Conservation (phyloP, 805 yeast species). For the Candida succiphila region DNA sequence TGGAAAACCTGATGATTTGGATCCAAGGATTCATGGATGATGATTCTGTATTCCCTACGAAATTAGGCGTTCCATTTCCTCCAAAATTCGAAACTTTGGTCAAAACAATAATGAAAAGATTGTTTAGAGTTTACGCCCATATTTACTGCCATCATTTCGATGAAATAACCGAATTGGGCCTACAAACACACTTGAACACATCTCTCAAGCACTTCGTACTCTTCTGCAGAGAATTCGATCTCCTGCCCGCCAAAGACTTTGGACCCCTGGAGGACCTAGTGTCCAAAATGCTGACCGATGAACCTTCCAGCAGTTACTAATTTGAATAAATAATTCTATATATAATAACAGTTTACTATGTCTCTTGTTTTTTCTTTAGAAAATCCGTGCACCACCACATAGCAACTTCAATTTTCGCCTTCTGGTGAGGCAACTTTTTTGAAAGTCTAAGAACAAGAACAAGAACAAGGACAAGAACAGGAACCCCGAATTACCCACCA, state of each 20-base stretch:
- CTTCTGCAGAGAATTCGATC: constrained; percentile 74
- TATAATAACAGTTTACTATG: not conserved
- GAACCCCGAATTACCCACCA: no score
- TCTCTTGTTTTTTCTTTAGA: not conserved
- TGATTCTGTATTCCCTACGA: constrained; percentile 82
- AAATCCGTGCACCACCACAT: no score
- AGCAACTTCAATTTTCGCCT: no score
- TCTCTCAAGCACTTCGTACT: constrained; percentile 89
- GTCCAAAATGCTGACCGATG: constrained; percentile 34
- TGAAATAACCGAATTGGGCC: constrained; percentile 83
- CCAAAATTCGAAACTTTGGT: constrained; percentile 70
- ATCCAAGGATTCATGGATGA: constrained; percentile 88
- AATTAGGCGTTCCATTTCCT: constrained; percentile 88
- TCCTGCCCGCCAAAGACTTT: constrained; percentile 71
- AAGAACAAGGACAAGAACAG: no score
- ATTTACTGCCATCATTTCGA: constrained; percentile 97
- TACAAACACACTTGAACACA: constrained; percentile 89
- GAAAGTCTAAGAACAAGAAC: no score
- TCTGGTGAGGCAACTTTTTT: no score
- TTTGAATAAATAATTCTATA: not conserved
- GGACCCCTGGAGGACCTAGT: constrained; percentile 90
- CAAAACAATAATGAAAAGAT: constrained; percentile 79
- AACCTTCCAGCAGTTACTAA: not conserved
- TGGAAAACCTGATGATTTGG: constrained; percentile 91
- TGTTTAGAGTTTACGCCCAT: constrained; percentile 93